A percentile compares a stretch with the other conserved stretches of the same genome.
Conservation (phyloP, 75 land plant species). For the Isoetes taiwanensis region DNA sequence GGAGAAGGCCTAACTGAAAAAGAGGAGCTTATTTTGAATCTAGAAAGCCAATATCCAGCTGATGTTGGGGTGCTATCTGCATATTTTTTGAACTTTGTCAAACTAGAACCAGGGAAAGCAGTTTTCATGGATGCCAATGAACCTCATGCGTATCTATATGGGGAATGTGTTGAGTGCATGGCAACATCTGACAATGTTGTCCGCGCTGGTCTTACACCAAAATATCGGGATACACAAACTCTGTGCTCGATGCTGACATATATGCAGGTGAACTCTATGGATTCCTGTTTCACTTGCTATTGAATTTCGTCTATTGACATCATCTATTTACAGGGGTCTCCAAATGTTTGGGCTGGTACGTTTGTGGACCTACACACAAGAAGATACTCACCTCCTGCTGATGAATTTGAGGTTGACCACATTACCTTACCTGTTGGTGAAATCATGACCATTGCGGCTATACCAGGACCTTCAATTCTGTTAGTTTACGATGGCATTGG, state of each 20-base stretch:
- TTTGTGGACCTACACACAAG: conserved; percentile 29
- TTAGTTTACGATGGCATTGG: conserved; percentile 52
- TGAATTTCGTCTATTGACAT: not conserved
- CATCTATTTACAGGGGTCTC: conserved; percentile 49
- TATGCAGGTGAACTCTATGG: conserved; percentile 41
- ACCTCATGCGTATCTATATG: conserved; percentile 76
- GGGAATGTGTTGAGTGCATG: conserved; percentile 90
- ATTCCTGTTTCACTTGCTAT: not conserved
- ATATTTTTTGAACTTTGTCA: conserved; percentile 63
- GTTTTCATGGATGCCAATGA: conserved; percentile 69
- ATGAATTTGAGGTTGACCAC: conserved; percentile 91
- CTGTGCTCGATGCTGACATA: conserved; percentile 92
- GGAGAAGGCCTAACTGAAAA: conserved; percentile 47
- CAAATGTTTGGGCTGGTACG: conserved; percentile 52
- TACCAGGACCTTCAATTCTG: conserved; percentile 69
- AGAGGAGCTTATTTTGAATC: conserved; percentile 42
- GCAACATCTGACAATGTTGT: conserved; percentile 99
- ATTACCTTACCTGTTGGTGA: conserved; percentile 38
- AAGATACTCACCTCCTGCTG: conserved; percentile 69
- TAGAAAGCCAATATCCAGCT: conserved; percentile 76
- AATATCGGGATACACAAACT: conserved; percentile 63
- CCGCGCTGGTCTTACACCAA: conserved; percentile 87
- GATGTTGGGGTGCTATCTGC: conserved; percentile 73
- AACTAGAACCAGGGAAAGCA: conserved; percentile 70
- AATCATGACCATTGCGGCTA: conserved; percentile 26